Base-by-base conservation (phyloP, 1,284 basidiomycete species). In the Thelephora terrestris region DNA sequence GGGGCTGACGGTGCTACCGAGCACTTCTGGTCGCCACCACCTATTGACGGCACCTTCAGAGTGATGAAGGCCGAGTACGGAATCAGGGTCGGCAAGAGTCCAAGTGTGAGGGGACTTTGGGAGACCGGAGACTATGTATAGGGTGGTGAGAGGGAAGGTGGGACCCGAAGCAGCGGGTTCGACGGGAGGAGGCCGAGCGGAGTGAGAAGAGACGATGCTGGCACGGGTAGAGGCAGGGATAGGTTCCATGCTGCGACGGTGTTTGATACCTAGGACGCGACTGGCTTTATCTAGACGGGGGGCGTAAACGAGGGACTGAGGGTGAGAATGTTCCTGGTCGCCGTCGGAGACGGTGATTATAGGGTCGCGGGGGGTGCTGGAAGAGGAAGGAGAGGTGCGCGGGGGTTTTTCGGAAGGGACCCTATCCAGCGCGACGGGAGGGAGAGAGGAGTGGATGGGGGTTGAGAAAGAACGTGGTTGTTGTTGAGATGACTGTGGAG, bases 11-110 rank as follows among this genome's bases (percentile, higher is more conserved):
- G 88, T 91, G 61, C 82, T 90, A 2, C 89, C 91, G 10, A 91
- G 79, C 42, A 97, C 88, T 65, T 97, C 94, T 40, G 94, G 91
- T 47, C 93, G 74, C 92, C 92, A 97, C 79, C 89, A 96, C 43
- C 91, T 77, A 51, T 79, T 85, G 40, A 97, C 88, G 36, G 92
- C 92, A 56, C 89, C 85, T 45, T 93, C 89, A 32, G 79, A 75
- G 57, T 94, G 91, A 60, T 90, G 81, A 36, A 94, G 74, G 48
- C 91, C 89, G 50, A 83, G 67, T 46, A 90, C 83, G 5, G 89
- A 79, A 63, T 95, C 92, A 4, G 85, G 81, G 64, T 97, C 93
- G 0, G 91, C 86, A 37, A 94, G 75, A 2, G 91, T 91, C 94
- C 94, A 97, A n/a, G 86, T 90, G 62, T 89, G 84, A 1, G 88